Conservation (phyloP, 768 basidiomycete genomes). For the Phylloporus scabripes region DNA sequence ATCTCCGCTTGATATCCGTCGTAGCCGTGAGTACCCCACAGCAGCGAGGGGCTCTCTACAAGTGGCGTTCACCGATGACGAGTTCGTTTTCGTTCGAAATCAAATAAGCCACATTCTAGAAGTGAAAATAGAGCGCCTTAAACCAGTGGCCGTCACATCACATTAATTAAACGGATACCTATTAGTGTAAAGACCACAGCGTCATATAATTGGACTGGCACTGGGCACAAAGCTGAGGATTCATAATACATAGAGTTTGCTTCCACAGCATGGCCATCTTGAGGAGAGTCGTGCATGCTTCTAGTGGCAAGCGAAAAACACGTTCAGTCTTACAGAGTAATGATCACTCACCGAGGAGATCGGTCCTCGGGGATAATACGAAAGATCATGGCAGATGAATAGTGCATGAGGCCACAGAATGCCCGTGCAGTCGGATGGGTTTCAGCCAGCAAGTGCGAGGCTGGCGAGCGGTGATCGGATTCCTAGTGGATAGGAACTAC, state of each 20-base stretch:
- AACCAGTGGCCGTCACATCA: slow-evolving; percentile 7
- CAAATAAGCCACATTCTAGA: slow-evolving; percentile 22
- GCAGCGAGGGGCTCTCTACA: slow-evolving; percentile 2
- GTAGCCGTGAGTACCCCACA: slow-evolving; percentile 18
- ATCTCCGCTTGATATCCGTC: slow-evolving; percentile 28
- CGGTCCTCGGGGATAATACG: slow-evolving; percentile 16
- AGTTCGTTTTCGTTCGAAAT: slow-evolving; percentile 18
- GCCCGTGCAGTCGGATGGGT: not conserved
- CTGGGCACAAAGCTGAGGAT: slow-evolving; percentile 15
- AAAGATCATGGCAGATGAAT: slow-evolving; percentile 7
- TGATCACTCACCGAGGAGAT: slow-evolving; percentile 11
- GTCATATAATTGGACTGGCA: slow-evolving; percentile 20
- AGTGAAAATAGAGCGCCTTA: slow-evolving; percentile 11
- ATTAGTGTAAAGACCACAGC: slow-evolving; percentile 19
- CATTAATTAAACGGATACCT: slow-evolving; percentile 14
- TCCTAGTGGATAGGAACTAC: not conserved
- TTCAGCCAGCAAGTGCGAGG: not conserved
- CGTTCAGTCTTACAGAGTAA: not conserved
- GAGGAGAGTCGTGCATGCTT: slow-evolving; percentile 12
- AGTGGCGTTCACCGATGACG: slow-evolving; percentile 11
- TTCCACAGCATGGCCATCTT: not conserved
- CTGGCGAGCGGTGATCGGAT: not conserved
- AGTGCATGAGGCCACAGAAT: no score
- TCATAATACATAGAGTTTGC: not conserved
- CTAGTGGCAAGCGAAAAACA: slow-evolving; percentile 8